phyloP scores from a whole-genome alignment of 305 asterid genomes.

The Solanum hybrid region DNA sequence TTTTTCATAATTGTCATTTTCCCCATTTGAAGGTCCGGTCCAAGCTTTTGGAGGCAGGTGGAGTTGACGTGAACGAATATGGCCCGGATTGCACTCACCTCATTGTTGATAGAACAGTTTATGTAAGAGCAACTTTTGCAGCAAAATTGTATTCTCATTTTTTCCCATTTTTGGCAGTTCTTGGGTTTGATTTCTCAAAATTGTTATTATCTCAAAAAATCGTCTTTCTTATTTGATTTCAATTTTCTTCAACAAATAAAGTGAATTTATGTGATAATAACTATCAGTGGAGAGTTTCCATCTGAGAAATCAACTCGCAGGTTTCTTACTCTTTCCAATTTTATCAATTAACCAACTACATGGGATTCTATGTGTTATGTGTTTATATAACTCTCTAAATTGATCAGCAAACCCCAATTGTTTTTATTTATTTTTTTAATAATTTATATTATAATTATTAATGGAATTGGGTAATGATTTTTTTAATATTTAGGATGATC shows the following conservation, averaged over 20 bases:
- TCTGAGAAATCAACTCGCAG: accelerated
- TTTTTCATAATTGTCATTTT: not conserved
- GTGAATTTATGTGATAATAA: not conserved
- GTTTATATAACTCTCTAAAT: not conserved
- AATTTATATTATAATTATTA: not conserved
- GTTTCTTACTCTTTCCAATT: not conserved
- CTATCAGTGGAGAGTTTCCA: not conserved
- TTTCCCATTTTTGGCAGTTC: not conserved
- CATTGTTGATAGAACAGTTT: constrained; percentile 50
- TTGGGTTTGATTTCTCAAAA: not conserved
- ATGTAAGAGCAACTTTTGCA: constrained; percentile 36
- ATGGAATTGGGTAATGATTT: not conserved
- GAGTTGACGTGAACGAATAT: constrained; percentile 42
- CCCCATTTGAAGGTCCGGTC: constrained; percentile 31
- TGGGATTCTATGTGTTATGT: not conserved
- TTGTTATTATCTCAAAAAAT: not conserved
- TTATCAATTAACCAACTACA: not conserved
- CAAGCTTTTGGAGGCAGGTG: constrained; percentile 69
- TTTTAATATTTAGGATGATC: constrained; percentile 52
- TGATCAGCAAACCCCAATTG: not conserved
- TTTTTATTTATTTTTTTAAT: not conserved
- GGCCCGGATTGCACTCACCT: constrained; percentile 69
- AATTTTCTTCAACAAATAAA: not conserved
- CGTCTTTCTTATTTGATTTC: too few relatives aligned
- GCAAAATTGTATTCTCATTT: not conserved